phyloP scores from a whole-genome alignment of 108 stramenopile genomes.

The Cylindrotheca fusiformis region DNA sequence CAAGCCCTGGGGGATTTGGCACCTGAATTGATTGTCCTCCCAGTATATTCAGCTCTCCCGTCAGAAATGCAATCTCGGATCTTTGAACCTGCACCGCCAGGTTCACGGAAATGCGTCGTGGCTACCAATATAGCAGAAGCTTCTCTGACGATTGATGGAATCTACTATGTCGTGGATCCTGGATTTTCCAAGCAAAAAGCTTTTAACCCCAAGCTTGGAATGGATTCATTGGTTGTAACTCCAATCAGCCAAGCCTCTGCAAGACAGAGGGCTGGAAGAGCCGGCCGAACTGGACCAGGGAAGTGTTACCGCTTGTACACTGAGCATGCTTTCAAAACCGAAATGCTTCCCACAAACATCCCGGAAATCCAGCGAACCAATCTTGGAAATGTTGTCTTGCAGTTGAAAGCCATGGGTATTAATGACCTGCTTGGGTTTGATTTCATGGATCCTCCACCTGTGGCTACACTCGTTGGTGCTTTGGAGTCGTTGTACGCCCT shows the following conservation, averaged over 20 bases:
- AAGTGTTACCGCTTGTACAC: conserved; percentile 99
- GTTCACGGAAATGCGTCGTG: conserved; percentile 93
- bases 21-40: conserved; percentile 96
- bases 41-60: conserved; percentile 96
- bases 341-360: conserved; percentile 92
- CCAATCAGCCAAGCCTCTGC: conserved; percentile 97
- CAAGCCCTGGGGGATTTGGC: conserved; percentile 94
- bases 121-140: conserved; percentile 99
- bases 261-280: conserved; percentile 91
- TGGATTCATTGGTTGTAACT: conserved; percentile 97
- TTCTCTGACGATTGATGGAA: conserved; percentile 98
- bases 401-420: conserved; percentile 97
- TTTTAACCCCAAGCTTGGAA: conserved; percentile 96
- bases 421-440: conserved; percentile 97
- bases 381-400: conserved; percentile 93
- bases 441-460: conserved; percentile 99
- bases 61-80: conserved; percentile 99
- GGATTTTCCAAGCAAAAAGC: conserved; percentile 98
- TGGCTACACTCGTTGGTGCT: conserved; percentile 95
- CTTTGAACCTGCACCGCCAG: conserved; percentile 96
- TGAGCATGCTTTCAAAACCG: conserved; percentile 87
- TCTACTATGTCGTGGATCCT: conserved; percentile 99
- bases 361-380: conserved; percentile 98
- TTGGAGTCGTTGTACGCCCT: conserved; percentile 93
- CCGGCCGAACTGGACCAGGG: conserved; percentile 97